Percentiles rank a stretch among this genome's conserved stretches.
Conservation (phyloP, 495 filamentous ascomycete genomes). For the Hyaloscypha variabilis region DNA sequence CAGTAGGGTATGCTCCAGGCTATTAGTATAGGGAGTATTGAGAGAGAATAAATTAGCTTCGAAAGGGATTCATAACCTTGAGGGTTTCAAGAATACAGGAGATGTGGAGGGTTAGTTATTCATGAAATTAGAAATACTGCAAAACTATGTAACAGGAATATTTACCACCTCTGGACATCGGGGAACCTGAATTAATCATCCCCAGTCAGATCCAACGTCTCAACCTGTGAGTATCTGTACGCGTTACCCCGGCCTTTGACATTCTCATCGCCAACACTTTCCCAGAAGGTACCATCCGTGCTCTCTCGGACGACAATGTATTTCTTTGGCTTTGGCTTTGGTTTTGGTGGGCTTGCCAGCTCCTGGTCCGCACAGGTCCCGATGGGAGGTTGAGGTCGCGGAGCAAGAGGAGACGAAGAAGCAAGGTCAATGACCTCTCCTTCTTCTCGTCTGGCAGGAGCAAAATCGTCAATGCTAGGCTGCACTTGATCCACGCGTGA, state of each 20-base stretch:
- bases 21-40: too few species aligned
- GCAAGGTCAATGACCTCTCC: neutral
- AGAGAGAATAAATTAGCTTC: too few species aligned
- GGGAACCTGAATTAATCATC: neutral
- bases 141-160: neutral
- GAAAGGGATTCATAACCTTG: too few species aligned
- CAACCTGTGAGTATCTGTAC: slow-evolving; percentile 26
- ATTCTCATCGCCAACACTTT: slow-evolving; percentile 15
- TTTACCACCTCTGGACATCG: neutral
- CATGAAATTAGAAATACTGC: neutral
- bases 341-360: neutral
- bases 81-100: too few species aligned
- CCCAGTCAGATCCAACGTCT: slow-evolving; percentile 30
- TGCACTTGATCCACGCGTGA: too few species aligned
- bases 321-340: slow-evolving; percentile 19
- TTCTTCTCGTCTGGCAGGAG: neutral
- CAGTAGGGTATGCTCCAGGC: too few species aligned
- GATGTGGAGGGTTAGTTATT: too few species aligned
- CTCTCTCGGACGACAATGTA: slow-evolving; percentile 24
- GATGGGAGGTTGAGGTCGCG: neutral
- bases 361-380: neutral
- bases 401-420: slow-evolving; percentile 6
- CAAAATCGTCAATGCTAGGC: neutral
- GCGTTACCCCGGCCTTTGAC: slow-evolving; percentile 4
- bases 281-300: slow-evolving; percentile 27